These are phyloP conservation scores for Elongisporangium prolatum DNA, from an alignment of 352 stramenopile genomes.

Conservation along the genomic window DNA sequence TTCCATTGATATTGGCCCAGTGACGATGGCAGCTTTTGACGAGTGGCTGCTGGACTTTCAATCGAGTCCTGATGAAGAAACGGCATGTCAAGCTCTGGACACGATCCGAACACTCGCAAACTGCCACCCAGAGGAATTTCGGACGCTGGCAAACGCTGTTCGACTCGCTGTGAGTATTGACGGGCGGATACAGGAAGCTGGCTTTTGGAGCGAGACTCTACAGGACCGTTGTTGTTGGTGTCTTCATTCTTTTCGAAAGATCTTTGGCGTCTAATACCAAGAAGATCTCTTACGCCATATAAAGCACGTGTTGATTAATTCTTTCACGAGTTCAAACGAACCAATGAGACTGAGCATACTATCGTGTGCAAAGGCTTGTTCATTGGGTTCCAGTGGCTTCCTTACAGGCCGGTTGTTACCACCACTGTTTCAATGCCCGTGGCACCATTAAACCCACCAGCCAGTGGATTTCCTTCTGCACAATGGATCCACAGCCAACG, in stretches of 20 bases:
- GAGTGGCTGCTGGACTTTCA: slow-evolving; percentile 44
- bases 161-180: slow-evolving; percentile 33
- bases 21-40: slow-evolving; percentile 28
- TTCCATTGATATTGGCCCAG: slow-evolving; percentile 16
- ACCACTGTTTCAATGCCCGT: too few relatives aligned
- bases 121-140: slow-evolving; percentile 14
- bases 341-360: too few relatives aligned
- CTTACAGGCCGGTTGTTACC: too few relatives aligned
- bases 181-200: slow-evolving; percentile 27
- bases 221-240: slow-evolving; percentile 27
- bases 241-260: slow-evolving; percentile 33
- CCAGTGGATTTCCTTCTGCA: too few relatives aligned
- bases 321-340: too few relatives aligned
- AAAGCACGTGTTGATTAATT: neutral
- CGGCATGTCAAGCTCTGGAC: slow-evolving; percentile 27
- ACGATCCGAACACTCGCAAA: slow-evolving; percentile 30
- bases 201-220: slow-evolving; percentile 30
- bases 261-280: slow-evolving; percentile 14
- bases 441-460: too few relatives aligned
- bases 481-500: too few relatives aligned
- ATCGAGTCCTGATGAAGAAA: slow-evolving; percentile 21
- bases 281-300: neutral
- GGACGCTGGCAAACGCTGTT: slow-evolving; percentile 28
- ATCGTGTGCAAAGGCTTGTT: too few relatives aligned
- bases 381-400: too few relatives aligned